phyloP scores from a whole-genome alignment of 179 eudicot species.

The Camellia oleifera region DNA sequence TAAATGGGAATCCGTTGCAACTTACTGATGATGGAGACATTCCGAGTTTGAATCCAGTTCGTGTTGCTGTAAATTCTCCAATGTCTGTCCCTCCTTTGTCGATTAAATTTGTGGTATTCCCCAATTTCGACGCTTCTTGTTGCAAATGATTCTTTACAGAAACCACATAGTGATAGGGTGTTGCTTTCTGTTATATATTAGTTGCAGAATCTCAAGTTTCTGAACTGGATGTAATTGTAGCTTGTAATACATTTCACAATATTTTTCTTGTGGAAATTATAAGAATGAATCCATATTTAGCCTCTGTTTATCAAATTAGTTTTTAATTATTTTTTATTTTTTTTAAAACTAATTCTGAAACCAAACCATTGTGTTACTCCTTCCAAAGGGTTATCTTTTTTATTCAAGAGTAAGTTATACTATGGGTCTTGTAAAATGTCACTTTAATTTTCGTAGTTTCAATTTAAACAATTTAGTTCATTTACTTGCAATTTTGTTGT shows the following conservation, averaged over 20 bases:
- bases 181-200: neutral
- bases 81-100: constrained; percentile 63
- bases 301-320: neutral
- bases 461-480: too few species aligned
- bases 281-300: neutral
- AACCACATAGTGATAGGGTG: neutral
- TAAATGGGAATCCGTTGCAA: constrained; percentile 60
- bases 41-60: constrained; percentile 53
- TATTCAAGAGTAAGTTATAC: too few species aligned
- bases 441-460: too few species aligned
- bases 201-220: neutral
- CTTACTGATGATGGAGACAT: constrained; percentile 56
- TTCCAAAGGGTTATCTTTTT: too few species aligned
- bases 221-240: neutral
- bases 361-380: too few species aligned
- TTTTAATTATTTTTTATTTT: neutral
- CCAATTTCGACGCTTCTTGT: constrained; percentile 69
- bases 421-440: too few species aligned
- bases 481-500: too few species aligned
- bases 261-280: neutral
- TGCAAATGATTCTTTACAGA: constrained; percentile 31
- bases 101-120: constrained; percentile 69
- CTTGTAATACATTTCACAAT: neutral
- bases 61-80: constrained; percentile 38
- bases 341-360: too few species aligned